phyloP scores from a whole-genome alignment of 345 rosid species.

The Brassica carinata region DNA sequence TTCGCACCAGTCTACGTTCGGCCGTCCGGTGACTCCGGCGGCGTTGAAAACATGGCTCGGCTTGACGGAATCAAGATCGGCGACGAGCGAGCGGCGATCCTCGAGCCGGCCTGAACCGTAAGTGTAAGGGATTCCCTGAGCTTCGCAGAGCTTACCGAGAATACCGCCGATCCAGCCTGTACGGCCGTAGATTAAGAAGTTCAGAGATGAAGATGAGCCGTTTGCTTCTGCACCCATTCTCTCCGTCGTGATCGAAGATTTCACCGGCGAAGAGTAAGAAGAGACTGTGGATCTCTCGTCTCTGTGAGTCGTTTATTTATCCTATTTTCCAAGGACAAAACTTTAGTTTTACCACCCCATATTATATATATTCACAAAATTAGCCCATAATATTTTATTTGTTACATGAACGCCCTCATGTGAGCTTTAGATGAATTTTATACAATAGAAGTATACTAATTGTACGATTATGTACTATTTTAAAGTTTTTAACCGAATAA shows the following conservation, averaged over 20 bases:
- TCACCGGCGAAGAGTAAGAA: constrained; percentile 9
- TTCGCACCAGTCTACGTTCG: constrained; percentile 91
- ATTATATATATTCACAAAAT: neutral
- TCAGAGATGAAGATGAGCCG: constrained; percentile 48
- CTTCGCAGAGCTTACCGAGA: constrained; percentile 70
- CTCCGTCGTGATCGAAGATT: constrained; percentile 22
- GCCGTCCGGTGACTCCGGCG: constrained; percentile 82
- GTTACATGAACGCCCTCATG: neutral
- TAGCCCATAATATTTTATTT: neutral
- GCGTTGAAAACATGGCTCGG: constrained; percentile 87
- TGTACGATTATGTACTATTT: neutral
- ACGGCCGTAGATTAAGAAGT: constrained; percentile 80
- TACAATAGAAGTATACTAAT: neutral
- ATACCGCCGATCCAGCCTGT: constrained; percentile 86
- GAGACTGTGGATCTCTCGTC: neutral
- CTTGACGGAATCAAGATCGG: too few species aligned
- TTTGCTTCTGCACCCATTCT: constrained; percentile 47
- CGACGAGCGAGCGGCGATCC: too few species aligned
- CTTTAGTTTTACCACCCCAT: neutral
- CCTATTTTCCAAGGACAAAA: neutral
- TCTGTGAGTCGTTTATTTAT: neutral
- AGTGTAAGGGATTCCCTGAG: too few species aligned
- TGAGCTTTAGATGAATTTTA: neutral
- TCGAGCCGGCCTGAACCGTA: too few species aligned
- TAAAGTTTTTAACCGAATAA: neutral